These are phyloP conservation scores for Thamnidium elegans DNA, from an alignment of 192 early-diverging fungal genomes.

Conservation along the genomic window DNA sequence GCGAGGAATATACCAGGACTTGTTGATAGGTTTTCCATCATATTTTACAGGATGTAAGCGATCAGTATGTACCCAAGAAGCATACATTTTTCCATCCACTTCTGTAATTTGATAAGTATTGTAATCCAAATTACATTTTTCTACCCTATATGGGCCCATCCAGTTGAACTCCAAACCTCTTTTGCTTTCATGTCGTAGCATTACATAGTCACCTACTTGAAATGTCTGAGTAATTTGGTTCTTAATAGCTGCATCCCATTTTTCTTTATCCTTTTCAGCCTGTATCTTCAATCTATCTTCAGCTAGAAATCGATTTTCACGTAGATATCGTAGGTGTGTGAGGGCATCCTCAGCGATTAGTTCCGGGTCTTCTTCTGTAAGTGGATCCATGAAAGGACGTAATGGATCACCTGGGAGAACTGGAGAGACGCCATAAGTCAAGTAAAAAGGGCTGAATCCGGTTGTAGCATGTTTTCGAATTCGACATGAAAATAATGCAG, in stretches of 20 bases:
- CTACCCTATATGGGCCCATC: conserved; percentile 10
- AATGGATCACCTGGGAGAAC: conserved; percentile 13
- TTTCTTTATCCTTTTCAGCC: background rate
- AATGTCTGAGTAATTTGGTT: background rate
- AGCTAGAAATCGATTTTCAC: background rate
- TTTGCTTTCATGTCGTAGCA: conserved; percentile 9
- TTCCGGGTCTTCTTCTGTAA: background rate
- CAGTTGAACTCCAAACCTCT: conserved; percentile 16
- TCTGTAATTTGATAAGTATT: conserved; percentile 2
- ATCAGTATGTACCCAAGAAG: conserved; percentile 10
- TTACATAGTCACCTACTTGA: background rate
- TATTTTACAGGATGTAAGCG: background rate
- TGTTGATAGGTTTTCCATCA: background rate
- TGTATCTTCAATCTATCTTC: background rate
- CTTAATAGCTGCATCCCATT: conserved; percentile 10
- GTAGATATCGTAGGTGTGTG: background rate
- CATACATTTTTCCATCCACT: background rate
- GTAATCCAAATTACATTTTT: background rate
- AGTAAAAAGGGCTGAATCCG: conserved; percentile 22
- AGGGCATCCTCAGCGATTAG: background rate
- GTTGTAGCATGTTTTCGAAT: conserved; percentile 22
- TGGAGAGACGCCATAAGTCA: conserved; percentile 23
- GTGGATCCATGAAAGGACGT: background rate
- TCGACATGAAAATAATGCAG: conserved; percentile 23
- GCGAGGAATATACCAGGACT: background rate